A percentile compares a stretch with the other conserved stretches of the same genome.
phyloP scores from a whole-genome alignment of 192 early-diverging fungal genomes.

The Mortierella alpina region DNA sequence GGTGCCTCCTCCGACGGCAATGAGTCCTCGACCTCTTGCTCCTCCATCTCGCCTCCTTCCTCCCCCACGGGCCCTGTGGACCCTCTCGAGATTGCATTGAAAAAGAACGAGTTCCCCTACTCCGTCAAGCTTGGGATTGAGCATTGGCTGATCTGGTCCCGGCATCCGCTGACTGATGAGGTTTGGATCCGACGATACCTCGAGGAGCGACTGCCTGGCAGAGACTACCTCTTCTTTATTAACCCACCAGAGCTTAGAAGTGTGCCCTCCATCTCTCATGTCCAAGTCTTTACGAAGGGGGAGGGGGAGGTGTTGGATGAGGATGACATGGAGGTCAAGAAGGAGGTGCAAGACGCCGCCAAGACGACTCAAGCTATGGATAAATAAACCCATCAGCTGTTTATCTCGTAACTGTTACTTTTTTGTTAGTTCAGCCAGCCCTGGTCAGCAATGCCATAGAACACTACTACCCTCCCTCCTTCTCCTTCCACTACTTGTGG shows the following conservation, averaged over 20 bases:
- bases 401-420: too few relatives aligned
- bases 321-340: conserved; percentile 45
- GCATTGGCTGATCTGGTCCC: conserved; percentile 53
- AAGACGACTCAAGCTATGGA: too few relatives aligned
- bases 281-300: conserved; percentile 51
- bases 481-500: not conserved
- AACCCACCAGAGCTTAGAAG: conserved; percentile 48
- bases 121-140: conserved; percentile 46
- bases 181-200: conserved; percentile 46
- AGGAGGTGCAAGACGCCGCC: conserved; percentile 8
- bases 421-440: too few relatives aligned
- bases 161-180: conserved; percentile 30
- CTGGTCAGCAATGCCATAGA: too few relatives aligned
- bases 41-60: conserved; percentile 10
- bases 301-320: conserved; percentile 48
- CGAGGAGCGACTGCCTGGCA: conserved; percentile 36
- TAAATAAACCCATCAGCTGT: too few relatives aligned
- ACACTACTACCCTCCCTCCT: not conserved
- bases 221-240: conserved; percentile 43
- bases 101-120: conserved; percentile 53
- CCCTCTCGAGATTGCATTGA: conserved; percentile 30
- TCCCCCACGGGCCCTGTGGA: conserved; percentile 43
- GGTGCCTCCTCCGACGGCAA: conserved; percentile 24
- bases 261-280: conserved; percentile 45
- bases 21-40: conserved; percentile 31